Evolutionary conservation across 2,329 filamentous ascomycete species (phyloP).

Genomic region (Scedosporium dehoogii): DNA sequence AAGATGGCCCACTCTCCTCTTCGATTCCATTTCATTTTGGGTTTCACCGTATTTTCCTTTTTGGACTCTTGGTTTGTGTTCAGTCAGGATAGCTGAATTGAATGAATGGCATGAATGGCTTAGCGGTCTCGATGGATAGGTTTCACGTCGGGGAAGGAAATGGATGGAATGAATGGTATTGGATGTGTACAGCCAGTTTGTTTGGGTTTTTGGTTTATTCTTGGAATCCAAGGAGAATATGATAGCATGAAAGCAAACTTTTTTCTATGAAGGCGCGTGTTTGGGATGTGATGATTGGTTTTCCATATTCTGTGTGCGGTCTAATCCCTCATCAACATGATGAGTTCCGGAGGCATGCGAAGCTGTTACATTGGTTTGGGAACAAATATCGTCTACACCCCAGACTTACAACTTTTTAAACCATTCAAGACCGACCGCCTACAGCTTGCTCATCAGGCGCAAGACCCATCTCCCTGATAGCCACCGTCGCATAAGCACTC

Average conservation of each 20-base stretch:
- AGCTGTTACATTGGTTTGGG: no score
- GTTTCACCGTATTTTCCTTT: not conserved
- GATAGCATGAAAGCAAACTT: not conserved
- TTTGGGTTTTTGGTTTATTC: not conserved
- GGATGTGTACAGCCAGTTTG: not conserved
- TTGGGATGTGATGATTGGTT: no score
- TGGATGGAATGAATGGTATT: not conserved
- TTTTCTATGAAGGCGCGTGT: not conserved
- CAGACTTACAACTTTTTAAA: not conserved
- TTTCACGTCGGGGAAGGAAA: not conserved
- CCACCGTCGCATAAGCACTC: constrained; percentile 80
- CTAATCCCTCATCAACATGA: not conserved
- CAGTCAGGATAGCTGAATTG: not conserved
- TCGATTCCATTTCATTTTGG: not conserved
- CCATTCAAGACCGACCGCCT: not conserved
- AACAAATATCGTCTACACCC: not conserved
- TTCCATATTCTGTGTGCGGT: not conserved
- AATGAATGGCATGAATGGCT: not conserved
- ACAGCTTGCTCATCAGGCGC: constrained; percentile 16
- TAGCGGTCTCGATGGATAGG: not conserved
- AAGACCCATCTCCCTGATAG: constrained; percentile 66
- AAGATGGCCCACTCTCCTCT: not conserved
- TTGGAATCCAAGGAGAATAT: not conserved
- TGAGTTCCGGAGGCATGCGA: no score
- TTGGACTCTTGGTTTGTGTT: not conserved